These are phyloP conservation scores for Yamadazyma mexicana DNA, from an alignment of 1,139 yeast genomes.

Conservation along the genomic window DNA sequence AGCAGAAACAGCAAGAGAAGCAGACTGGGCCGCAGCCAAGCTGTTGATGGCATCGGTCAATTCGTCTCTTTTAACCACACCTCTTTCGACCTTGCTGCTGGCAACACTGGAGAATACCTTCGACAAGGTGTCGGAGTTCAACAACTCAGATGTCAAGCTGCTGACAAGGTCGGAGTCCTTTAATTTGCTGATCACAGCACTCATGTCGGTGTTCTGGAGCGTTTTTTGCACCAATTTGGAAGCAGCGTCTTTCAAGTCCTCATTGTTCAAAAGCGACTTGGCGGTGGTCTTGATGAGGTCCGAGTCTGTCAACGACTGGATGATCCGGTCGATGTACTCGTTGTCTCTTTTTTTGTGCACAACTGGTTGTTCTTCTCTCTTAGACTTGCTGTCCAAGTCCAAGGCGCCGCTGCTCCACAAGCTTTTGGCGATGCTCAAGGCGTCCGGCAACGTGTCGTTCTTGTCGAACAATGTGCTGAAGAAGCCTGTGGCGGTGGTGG, in stretches of 20 bases:
- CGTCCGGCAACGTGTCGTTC: constrained; percentile 20
- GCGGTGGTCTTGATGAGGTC: constrained; percentile 24
- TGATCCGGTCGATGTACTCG: constrained; percentile 20
- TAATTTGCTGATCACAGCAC: constrained; percentile 21
- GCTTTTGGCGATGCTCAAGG: constrained; percentile 20
- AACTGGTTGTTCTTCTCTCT: constrained; percentile 5
- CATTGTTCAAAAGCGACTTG: constrained; percentile 22
- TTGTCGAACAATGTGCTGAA: constrained; percentile 24
- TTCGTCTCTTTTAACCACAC: constrained; percentile 12
- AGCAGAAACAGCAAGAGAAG: constrained; percentile 6
- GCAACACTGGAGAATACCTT: constrained; percentile 16
- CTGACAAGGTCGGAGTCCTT: constrained; percentile 27
- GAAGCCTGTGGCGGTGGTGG: constrained; percentile 21
- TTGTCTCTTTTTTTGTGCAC: constrained; percentile 16
- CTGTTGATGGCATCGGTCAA: constrained; percentile 7
- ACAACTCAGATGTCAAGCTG: constrained; percentile 17
- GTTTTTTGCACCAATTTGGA: constrained; percentile 20
- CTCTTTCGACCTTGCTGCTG: constrained; percentile 18
- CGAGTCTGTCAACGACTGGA: constrained; percentile 23
- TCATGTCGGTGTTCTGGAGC: constrained; percentile 23
- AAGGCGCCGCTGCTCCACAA: constrained; percentile 17
- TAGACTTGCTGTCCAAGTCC: constrained; percentile 10
- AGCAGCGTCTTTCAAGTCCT: constrained; percentile 19
- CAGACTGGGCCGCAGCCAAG: constrained; percentile 10
- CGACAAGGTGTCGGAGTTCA: constrained; percentile 18